Percentiles rank a stretch among this genome's conserved stretches.
Conservation (phyloP, 257 asterid genomes). For the Oldenlandia corymbosa region DNA sequence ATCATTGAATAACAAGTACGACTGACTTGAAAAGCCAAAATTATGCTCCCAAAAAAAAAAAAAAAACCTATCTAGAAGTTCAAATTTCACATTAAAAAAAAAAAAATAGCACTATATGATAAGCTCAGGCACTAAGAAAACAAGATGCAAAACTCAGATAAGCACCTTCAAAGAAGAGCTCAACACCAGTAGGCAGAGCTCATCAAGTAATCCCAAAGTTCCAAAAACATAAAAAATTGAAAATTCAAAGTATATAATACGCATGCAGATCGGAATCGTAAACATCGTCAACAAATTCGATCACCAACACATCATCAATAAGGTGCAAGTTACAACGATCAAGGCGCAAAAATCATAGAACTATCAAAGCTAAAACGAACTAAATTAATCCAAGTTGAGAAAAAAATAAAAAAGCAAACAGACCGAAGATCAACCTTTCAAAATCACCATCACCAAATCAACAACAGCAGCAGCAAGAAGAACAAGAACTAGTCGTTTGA, state of each 20-base stretch:
- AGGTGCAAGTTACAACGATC: neutral
- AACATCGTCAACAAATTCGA: neutral
- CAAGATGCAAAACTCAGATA: too few relatives aligned
- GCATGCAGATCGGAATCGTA: neutral
- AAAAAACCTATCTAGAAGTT: too few relatives aligned
- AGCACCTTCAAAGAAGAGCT: neutral
- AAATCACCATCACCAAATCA: too few relatives aligned
- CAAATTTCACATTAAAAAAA: too few relatives aligned
- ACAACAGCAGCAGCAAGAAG: too few relatives aligned
- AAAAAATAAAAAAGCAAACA: neutral
- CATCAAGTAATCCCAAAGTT: neutral
- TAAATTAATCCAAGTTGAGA: slow-evolving; percentile 5
- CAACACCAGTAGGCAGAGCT: neutral
- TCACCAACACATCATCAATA: neutral
- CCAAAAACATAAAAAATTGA: neutral
- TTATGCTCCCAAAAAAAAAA: too few relatives aligned
- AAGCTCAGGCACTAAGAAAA: neutral
- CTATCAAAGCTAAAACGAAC: neutral
- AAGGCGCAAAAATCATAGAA: neutral
- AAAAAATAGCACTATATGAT: neutral
- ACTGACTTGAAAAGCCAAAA: too few relatives aligned
- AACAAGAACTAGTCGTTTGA: too few relatives aligned
- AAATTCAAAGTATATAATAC: neutral
- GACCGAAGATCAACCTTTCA: neutral
- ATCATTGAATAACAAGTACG: too few relatives aligned